Conservation (phyloP, 257 asterid genomes). For the Petunia secreta region DNA sequence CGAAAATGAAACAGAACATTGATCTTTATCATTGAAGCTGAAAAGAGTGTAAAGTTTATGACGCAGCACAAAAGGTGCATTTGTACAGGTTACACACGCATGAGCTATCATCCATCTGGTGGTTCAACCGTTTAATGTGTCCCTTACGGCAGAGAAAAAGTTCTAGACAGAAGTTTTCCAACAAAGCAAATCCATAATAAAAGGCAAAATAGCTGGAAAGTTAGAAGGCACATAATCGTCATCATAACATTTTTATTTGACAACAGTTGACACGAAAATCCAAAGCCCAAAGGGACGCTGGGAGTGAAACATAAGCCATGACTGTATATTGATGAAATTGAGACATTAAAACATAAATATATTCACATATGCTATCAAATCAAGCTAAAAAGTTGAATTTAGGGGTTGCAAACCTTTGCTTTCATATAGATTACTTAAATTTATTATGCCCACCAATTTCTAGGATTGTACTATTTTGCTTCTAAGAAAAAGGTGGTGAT, state of each 20-base stretch:
- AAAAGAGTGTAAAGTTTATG: no score
- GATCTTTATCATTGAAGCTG: not conserved
- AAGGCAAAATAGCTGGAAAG: not conserved
- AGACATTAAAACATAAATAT: not conserved
- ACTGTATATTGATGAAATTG: not conserved
- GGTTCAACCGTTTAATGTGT: not conserved
- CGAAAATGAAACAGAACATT: constrained; percentile 27
- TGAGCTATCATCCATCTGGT: not conserved
- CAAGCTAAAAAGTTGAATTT: constrained; percentile 6
- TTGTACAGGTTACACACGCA: not conserved
- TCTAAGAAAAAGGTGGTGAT: no score
- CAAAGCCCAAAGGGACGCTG: not conserved
- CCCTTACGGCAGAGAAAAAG: not conserved
- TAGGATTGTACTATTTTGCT: no score
- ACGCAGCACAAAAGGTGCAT: not conserved
- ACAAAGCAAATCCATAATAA: not conserved
- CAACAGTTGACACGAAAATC: not conserved
- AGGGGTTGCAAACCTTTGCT: not conserved
- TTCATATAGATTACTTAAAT: not conserved
- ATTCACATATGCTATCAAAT: not conserved
- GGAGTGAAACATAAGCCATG: not conserved
- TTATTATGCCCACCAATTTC: not conserved
- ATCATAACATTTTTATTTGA: not conserved
- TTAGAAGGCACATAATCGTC: not conserved
- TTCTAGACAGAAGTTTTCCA: not conserved